Evolutionary conservation across 2,329 filamentous ascomycete genomes (phyloP).

Genomic region (Sporothrix luriei): DNA sequence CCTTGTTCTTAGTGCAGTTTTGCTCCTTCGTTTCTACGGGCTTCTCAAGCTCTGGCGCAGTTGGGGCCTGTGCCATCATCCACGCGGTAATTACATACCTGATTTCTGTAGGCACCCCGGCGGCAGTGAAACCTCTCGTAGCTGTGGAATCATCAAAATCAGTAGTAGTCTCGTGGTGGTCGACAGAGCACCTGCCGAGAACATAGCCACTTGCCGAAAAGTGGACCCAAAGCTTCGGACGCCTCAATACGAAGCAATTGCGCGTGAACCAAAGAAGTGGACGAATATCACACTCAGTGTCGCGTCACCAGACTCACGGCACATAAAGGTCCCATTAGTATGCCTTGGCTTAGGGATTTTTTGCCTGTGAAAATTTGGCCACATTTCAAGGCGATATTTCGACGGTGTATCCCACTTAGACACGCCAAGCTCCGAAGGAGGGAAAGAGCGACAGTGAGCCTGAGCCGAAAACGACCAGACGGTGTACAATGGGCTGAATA

Average conservation of each 20-base stretch:
- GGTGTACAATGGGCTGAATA: background rate
- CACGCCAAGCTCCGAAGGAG: slow-evolving; percentile 28
- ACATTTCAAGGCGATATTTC: background rate
- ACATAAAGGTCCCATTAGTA: background rate
- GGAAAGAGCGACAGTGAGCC: slow-evolving; percentile 24
- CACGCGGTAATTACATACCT: background rate
- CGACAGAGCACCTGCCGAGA: slow-evolving; percentile 6
- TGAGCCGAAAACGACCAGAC: background rate
- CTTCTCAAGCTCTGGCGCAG: background rate
- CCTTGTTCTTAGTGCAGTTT: background rate
- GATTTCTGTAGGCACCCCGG: background rate
- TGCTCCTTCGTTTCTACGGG: background rate
- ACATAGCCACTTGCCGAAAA: slow-evolving; percentile 25
- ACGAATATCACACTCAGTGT: too few relatives aligned
- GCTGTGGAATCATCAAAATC: background rate
- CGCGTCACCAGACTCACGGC: too few relatives aligned
- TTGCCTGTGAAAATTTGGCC: background rate
- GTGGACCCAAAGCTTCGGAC: background rate
- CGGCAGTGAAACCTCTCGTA: slow-evolving; percentile 9
- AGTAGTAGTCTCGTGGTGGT: slow-evolving; percentile 8
- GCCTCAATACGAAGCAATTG: background rate
- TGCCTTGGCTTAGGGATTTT: background rate
- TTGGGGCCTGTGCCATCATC: background rate
- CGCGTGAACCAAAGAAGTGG: too few relatives aligned
- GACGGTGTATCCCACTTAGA: slow-evolving; percentile 19